Evolutionary conservation across 306 rosid species (phyloP), one percentile per base, ranked within the genome.

Genomic region (Quercus mongolica): DNA sequence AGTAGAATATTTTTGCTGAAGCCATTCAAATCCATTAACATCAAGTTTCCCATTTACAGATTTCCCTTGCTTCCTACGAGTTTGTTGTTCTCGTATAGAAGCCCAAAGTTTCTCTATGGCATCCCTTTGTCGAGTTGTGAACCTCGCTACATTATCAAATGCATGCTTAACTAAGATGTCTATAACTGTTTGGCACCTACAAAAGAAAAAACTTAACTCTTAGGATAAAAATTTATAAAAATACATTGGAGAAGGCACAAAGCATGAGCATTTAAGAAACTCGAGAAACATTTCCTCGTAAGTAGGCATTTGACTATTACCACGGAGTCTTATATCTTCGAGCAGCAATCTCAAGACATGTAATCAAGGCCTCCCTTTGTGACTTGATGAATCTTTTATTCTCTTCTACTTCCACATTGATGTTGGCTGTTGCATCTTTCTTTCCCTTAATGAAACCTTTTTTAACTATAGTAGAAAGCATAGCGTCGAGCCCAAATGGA

Each of bases 121-220:
- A 67, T 86, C 89, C 80, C 97, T 90, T 76, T 93, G 99, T 76
- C 65, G 84, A 31, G 88, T 85, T 4, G 99, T 92, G 86, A 95
- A 95, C 88, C 90, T 95, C 6, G 83, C 79, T 31, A 90, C 87
- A 64, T 91, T 88, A 79, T 95, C 99, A 76, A 62, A 90, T 65
- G 99, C 97, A 52, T 89, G 93, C 82, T 90, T 95, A 68, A 92
- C 98, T 75, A 91, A 83, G 89, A 95, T 95, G 86, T 95, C 99
- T 80, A 95, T 91, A 8, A 90, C 97, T 1, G 99, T 93, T 82
- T 95, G 99, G 79, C 99, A 95, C 99, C 98, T 95, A 81, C 54
- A 21, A n/a, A 25, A 86, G 69, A 75, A 23, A 83, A 68, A 74
- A 33, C 63, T 61, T 55, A 21, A 41, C n/a, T 23, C 17, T 49